Evolutionary conservation across 2,329 filamentous ascomycete genomes (phyloP).

Genomic region (Dactylonectria estremocensis): DNA sequence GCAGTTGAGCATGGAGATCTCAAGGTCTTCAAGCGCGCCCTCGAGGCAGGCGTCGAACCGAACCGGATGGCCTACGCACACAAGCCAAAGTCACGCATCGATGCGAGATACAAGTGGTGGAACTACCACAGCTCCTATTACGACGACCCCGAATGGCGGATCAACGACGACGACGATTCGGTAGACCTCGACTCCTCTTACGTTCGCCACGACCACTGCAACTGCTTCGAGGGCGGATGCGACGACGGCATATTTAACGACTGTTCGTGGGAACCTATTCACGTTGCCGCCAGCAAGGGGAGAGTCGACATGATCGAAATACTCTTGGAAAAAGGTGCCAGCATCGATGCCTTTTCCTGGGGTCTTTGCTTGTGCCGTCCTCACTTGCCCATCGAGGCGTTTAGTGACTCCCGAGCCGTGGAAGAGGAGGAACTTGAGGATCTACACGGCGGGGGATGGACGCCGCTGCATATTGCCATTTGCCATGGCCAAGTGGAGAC

Average conservation of each 20-base stretch:
- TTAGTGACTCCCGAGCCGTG: constrained; percentile 43
- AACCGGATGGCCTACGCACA: constrained; percentile 46
- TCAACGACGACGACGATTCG: constrained; percentile 45
- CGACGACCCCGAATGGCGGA: constrained; percentile 45
- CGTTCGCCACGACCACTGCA: constrained; percentile 44
- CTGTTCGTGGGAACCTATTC: constrained; percentile 48
- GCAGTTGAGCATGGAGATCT: constrained; percentile 45
- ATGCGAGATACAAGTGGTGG: constrained; percentile 45
- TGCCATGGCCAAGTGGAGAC: constrained; percentile 45
- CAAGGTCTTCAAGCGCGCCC: constrained; percentile 41
- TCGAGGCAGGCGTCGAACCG: constrained; percentile 44
- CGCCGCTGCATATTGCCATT: constrained; percentile 47
- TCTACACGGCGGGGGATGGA: constrained; percentile 48
- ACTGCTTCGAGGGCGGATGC: constrained; percentile 47
- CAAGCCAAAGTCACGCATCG: constrained; percentile 46
- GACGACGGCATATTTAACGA: constrained; percentile 50
- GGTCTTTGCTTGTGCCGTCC: constrained; percentile 47
- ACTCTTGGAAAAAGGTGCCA: constrained; percentile 44
- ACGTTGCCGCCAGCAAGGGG: constrained; percentile 48
- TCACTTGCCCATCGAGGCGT: constrained; percentile 47
- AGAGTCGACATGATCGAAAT: constrained; percentile 47
- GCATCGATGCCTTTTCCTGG: constrained; percentile 46
- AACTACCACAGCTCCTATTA: constrained; percentile 48
- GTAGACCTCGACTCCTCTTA: constrained; percentile 47
- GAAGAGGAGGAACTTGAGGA: constrained; percentile 49